Evolutionary conservation across 2,329 filamentous ascomycete species (phyloP), one percentile per base, ranked within the genome.

Genomic region (Exophiala bonariae): DNA sequence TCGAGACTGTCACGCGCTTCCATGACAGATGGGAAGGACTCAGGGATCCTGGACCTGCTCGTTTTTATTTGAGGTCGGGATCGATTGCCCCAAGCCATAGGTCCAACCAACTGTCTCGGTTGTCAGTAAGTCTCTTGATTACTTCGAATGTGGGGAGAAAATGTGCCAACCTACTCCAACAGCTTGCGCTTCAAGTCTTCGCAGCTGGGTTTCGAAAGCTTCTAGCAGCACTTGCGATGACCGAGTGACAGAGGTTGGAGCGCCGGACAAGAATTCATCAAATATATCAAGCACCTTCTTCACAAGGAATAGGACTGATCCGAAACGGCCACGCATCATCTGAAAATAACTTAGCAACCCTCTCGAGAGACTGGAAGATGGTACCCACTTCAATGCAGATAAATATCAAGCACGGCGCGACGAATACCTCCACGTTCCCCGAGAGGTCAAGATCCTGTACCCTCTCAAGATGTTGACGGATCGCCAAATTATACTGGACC

Each of bases 301-400:
- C 23, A 60, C 47, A 30, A 59, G 55, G 20, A 40, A 47, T 34
- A 61, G 50, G 17, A 56, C 57, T 4, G 59, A 51, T 3, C 44
- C 54, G 37, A 56, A 61, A 23, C 59, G 53, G 14, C 56, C 57
- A 3, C 54, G 56, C 30, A 61, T 44, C 17, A 57, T 59, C 59
- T 61, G 44, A 9, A 16, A 23, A 3, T 13, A 10, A 14, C 11
- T 44, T n/a, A 19, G 13, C 39, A 23, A 6, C 20, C 14, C 8
- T 18, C 16, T 30, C 11, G 5, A 18, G 32, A 36, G 34, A 9
- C 3, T 8, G 18, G 5, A 20, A n/a, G 14, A 36, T 11, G 4
- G 41, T 26, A 22, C 19, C 17, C 33, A 61, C 59, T 44, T 61
- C 59, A 28, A 54, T 57, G 23, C 55, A 59, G 37, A 50, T 42